phyloP scores from a whole-genome alignment of 345 rosid genomes.

The Camelina laxa region DNA sequence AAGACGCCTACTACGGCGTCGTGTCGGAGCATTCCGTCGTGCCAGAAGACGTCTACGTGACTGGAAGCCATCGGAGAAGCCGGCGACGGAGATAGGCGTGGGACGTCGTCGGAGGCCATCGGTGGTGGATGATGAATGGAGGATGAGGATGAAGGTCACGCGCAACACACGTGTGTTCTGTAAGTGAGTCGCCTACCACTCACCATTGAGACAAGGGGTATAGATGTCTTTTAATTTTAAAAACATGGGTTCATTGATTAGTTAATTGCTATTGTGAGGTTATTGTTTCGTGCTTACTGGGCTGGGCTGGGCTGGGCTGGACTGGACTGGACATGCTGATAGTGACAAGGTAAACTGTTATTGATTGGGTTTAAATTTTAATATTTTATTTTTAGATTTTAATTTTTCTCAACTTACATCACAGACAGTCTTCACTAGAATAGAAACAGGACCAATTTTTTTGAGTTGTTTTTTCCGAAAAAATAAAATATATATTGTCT shows the following conservation, averaged over 20 bases:
- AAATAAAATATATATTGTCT: too few species aligned
- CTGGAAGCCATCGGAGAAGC: conserved; percentile 27
- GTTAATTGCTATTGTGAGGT: background rate
- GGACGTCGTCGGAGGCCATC: conserved; percentile 23
- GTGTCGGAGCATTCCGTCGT: conserved; percentile 83
- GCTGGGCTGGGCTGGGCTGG: background rate
- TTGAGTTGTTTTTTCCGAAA: too few species aligned
- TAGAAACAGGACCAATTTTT: too few species aligned
- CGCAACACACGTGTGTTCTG: background rate
- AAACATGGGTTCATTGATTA: background rate
- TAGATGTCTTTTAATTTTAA: background rate
- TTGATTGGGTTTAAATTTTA: background rate
- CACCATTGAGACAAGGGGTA: background rate
- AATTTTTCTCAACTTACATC: too few species aligned
- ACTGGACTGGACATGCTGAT: background rate
- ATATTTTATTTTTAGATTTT: too few species aligned
- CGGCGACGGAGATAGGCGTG: conserved; percentile 26
- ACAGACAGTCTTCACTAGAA: too few species aligned
- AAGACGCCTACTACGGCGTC: conserved; percentile 70
- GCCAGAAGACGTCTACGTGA: conserved; percentile 72
- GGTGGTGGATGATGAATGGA: background rate
- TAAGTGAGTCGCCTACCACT: background rate
- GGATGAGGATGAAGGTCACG: background rate
- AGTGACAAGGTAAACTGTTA: too few species aligned
- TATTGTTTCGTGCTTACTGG: background rate